A percentile compares a stretch with the other conserved stretches of the same genome.
Evolutionary conservation across 176 grass and related monocot species (phyloP).

Genomic region (Musa troglodytarum): DNA sequence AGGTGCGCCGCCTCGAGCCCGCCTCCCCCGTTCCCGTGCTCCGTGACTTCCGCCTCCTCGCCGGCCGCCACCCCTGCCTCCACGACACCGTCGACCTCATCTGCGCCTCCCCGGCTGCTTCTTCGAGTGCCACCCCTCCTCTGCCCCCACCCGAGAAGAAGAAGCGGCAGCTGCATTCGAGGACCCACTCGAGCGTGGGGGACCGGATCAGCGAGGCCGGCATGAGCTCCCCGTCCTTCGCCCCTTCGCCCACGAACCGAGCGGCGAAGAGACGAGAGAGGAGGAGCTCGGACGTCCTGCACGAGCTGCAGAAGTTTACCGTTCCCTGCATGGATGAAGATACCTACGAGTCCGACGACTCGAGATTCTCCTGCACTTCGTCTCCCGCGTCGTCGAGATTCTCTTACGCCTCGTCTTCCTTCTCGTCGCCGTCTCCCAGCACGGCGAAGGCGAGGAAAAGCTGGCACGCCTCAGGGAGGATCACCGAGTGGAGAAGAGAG

Average conservation of each 20-base stretch:
- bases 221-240: background rate
- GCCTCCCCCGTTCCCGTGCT: conserved; percentile 56
- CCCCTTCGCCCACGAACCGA: background rate
- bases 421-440: conserved; percentile 25
- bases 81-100: conserved; percentile 32
- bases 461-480: conserved; percentile 49
- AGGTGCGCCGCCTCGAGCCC: conserved; percentile 47
- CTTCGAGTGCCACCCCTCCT: conserved; percentile 19
- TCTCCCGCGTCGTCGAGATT: too few species aligned
- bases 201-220: background rate
- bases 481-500: conserved; percentile 26
- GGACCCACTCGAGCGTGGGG: conserved; percentile 12
- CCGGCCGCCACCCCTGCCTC: conserved; percentile 40
- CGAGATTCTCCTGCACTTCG: conserved; percentile 34
- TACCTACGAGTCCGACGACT: conserved; percentile 54
- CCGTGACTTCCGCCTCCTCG: conserved; percentile 53
- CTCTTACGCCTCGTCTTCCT: conserved; percentile 25
- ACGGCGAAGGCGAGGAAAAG: conserved; percentile 34
- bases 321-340: conserved; percentile 34
- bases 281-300: conserved; percentile 25
- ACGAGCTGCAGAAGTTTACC: conserved; percentile 39
- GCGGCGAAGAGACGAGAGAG: conserved; percentile 24
- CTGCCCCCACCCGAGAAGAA: conserved; percentile 22
- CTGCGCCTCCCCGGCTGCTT: too few species aligned
- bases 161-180: conserved; percentile 28